A percentile compares a stretch with the other conserved stretches of the same genome.
Evolutionary conservation across 2,329 filamentous ascomycete species (phyloP).

Genomic region (Domatiomyces catenatus): DNA sequence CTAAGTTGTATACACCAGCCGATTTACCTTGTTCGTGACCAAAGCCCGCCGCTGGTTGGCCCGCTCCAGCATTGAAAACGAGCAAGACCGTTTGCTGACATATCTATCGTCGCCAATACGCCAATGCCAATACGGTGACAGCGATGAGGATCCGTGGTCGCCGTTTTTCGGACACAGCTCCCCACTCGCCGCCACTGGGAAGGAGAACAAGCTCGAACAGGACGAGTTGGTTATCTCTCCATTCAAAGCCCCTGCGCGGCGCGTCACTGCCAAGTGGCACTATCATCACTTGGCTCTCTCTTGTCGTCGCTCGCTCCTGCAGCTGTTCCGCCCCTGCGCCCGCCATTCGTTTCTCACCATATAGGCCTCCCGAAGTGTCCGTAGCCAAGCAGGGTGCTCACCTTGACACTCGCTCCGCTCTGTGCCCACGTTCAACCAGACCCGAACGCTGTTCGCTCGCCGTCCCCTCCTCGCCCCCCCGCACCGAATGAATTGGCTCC

Average conservation of each 20-base stretch:
- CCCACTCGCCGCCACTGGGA: not conserved
- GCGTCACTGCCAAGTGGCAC: not conserved
- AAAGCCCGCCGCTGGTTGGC: not conserved
- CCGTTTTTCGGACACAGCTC: not conserved
- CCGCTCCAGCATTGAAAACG: not conserved
- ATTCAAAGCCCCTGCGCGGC: no score
- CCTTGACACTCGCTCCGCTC: not conserved
- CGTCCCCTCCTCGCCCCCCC: not conserved
- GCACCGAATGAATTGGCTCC: slow-evolving; percentile 13
- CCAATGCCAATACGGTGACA: not conserved
- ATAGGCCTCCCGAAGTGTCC: not conserved
- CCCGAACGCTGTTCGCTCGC: not conserved
- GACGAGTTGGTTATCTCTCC: no score
- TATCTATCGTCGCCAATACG: not conserved
- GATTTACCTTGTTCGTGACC: not conserved
- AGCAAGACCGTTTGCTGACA: not conserved
- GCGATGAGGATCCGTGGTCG: not conserved
- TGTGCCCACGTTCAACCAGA: not conserved
- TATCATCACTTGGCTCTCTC: not conserved
- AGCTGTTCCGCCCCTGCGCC: not conserved
- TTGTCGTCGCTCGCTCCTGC: not conserved
- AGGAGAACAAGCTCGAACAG: not conserved
- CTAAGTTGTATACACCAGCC: not conserved
- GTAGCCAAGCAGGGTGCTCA: not conserved
- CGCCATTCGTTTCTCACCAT: not conserved